These are phyloP conservation scores for Saturnispora besseyi DNA, from an alignment of 805 yeast genomes.

Conservation along the genomic window DNA sequence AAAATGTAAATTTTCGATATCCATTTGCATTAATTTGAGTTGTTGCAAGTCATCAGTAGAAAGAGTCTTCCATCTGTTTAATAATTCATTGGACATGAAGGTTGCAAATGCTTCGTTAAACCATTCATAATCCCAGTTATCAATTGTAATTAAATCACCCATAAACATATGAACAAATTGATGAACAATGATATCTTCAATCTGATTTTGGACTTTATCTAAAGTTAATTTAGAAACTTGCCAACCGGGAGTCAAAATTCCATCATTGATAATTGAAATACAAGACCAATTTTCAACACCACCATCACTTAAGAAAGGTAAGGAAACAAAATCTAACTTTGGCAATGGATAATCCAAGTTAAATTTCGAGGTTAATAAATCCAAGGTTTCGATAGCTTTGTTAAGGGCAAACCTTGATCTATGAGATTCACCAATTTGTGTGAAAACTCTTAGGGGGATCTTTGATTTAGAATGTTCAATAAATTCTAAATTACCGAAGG, in stretches of 20 bases:
- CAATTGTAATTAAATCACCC: conserved; percentile 60
- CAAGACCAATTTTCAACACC: conserved; percentile 79
- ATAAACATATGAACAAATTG: conserved; percentile 77
- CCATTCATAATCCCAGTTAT: conserved; percentile 64
- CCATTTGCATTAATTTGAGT: conserved; percentile 25
- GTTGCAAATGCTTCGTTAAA: conserved; percentile 75
- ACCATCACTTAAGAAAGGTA: conserved; percentile 67
- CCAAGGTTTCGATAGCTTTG: conserved; percentile 38
- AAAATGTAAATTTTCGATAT: conserved; percentile 25
- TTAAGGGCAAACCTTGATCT: conserved; percentile 43
- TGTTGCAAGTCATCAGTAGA: conserved; percentile 20
- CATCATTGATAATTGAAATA: conserved; percentile 49
- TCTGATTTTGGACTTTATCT: conserved; percentile 16
- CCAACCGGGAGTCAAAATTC: conserved; percentile 33
- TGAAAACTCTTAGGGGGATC: conserved; percentile 44
- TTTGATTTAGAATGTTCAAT: conserved; percentile 28
- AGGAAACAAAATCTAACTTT: conserved; percentile 57
- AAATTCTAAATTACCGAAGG: conserved; percentile 56
- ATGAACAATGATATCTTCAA: conserved; percentile 55
- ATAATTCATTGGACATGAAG: conserved; percentile 42
- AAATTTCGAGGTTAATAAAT: conserved; percentile 38
- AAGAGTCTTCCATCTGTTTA: conserved; percentile 30
- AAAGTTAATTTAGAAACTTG: conserved; percentile 16
- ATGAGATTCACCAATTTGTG: conserved; percentile 43
- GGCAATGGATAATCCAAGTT: conserved; percentile 43